Percentiles rank a stretch among this genome's conserved stretches.
Evolutionary conservation across 108 stramenopile species (phyloP).

Genomic region (Fistulifera pelliculosa): DNA sequence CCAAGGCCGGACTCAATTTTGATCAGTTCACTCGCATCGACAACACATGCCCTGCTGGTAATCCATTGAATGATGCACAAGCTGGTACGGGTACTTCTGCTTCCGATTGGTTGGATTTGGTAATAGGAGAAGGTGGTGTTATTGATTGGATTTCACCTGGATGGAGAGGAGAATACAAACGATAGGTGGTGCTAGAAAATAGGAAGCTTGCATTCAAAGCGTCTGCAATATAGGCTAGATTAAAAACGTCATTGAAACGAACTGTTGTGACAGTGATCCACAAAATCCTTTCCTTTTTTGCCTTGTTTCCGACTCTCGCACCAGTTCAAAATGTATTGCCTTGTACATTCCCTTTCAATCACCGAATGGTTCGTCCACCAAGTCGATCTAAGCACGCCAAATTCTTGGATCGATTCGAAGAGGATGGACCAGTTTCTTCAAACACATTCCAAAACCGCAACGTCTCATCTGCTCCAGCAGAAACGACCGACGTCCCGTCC

Average conservation of each 20-base stretch:
- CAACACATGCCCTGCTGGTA: constrained; percentile 56
- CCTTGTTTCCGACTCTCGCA: too few relatives aligned
- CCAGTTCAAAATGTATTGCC: too few relatives aligned
- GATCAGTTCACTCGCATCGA: constrained; percentile 62
- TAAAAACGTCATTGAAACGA: too few relatives aligned
- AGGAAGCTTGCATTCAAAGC: too few relatives aligned
- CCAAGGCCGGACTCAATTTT: constrained; percentile 68
- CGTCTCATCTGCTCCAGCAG: constrained; percentile 98
- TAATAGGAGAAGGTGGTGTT: constrained; percentile 76
- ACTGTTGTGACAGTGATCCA: too few relatives aligned
- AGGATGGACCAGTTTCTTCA: constrained; percentile 1
- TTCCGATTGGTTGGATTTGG: constrained; percentile 75
- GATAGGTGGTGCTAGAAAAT: not conserved
- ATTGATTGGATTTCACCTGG: constrained; percentile 84
- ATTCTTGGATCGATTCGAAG: too few relatives aligned
- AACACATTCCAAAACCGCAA: constrained; percentile 98
- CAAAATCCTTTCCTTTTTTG: too few relatives aligned
- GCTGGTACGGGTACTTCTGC: constrained; percentile 78
- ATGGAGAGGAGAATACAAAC: constrained; percentile 82
- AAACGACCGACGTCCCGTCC: constrained; percentile 90
- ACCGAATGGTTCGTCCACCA: too few relatives aligned
- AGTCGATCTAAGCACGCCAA: too few relatives aligned
- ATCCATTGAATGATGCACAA: constrained; percentile 53
- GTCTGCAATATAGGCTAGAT: too few relatives aligned
- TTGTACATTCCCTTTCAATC: too few relatives aligned